phyloP scores from a whole-genome alignment of 2,329 filamentous ascomycete genomes.

The Calonectria multiphialidica region DNA sequence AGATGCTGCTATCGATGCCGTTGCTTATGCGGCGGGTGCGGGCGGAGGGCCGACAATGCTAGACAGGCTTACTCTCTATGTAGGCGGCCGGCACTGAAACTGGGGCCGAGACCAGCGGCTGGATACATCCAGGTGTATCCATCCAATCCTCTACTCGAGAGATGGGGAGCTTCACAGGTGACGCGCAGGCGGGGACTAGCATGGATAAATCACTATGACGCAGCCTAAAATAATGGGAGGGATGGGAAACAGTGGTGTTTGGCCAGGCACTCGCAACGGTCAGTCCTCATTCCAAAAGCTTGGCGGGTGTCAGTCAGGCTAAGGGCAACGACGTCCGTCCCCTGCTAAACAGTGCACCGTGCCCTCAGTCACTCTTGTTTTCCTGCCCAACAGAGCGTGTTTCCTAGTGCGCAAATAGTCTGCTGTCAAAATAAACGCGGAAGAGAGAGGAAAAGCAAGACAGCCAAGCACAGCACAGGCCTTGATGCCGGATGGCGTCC shows the following conservation, averaged over 20 bases:
- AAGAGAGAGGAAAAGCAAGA: constrained; percentile 7
- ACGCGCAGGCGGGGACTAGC: background rate
- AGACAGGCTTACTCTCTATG: constrained; percentile 3
- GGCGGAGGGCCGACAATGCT: constrained; percentile 2
- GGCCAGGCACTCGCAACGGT: constrained; percentile 35
- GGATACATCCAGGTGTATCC: constrained; percentile 1
- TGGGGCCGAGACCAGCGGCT: constrained; percentile 21
- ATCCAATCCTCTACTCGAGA: background rate
- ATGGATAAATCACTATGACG: constrained; percentile 1
- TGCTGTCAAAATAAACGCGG: background rate
- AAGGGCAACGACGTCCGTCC: constrained; percentile 23
- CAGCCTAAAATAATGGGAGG: background rate
- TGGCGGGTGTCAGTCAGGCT: constrained; percentile 27
- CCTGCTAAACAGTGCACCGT: constrained; percentile 24
- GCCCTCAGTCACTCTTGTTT: constrained; percentile 13
- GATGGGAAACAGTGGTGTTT: background rate
- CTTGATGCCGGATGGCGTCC: background rate
- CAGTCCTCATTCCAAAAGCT: constrained; percentile 39
- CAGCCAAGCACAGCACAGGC: constrained; percentile 24
- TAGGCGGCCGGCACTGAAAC: constrained; percentile 12
- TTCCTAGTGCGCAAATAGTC: constrained; percentile 15
- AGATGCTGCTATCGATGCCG: constrained; percentile 2
- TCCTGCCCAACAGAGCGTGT: constrained; percentile 3
- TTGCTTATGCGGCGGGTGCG: constrained; percentile 18
- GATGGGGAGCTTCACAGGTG: constrained; percentile 9